Base-by-base conservation (phyloP, 306 rosid genomes). In the Vigna radiata region DNA sequence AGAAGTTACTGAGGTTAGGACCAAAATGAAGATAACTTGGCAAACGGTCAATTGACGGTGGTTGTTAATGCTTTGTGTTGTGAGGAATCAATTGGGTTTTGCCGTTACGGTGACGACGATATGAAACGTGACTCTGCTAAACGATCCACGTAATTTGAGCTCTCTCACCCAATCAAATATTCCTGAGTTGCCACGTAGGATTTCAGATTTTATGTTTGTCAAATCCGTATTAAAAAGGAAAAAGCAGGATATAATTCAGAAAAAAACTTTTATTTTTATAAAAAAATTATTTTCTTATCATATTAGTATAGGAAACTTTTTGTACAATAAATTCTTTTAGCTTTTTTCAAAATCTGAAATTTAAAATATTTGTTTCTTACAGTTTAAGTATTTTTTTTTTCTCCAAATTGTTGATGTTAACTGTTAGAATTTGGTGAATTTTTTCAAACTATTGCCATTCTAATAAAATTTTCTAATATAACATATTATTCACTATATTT, bases 11-110 rank as follows among this genome's bases (percentile, higher is more conserved):
- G 77, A 59, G 16, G 16, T 37, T 44, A 29, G 81, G 0, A 81
- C 84, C 81, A 89, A 77, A 1, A 0, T 12, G 60, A 8, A 2
- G 3, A 73, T 43, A 0, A 85, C 87, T 87, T 86, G 91, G 82
- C 33, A 31, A 0, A 6, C 2, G 17, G 6, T 13, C 3, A 82
- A 77, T 79, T 70, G 81, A 0, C 16, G 0, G 67, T 12, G 12
- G 33, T 7, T 0, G 47, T n/a, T 21, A 31, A n/a, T 62, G 27
- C 3, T 15, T 8, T 29, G 43, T 60, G 43, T 14, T 59, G 18
- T 59, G 14, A 59, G 19, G 43, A 59, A 60, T 29, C 39, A 16
- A 61, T 25, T 21, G 27, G 31, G 11, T 8, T 44, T 3, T 14
- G 18, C 81, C 1, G 80, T 83, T 61, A 41, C 17, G 48, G 50